Evolutionary conservation across 169 alveolate species (phyloP), one percentile per base, ranked within the genome.

Genomic region (Plasmodium gaboni): DNA sequence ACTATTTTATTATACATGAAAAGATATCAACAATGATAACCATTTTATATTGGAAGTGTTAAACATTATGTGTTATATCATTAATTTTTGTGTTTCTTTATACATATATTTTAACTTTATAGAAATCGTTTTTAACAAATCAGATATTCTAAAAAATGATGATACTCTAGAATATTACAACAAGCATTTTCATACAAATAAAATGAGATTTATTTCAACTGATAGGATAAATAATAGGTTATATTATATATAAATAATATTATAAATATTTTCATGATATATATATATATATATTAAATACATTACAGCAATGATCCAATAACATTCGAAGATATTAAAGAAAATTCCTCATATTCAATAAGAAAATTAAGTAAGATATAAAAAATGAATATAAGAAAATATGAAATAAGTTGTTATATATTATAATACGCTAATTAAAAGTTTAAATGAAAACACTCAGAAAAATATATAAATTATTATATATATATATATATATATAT

Each of bases 111-210:
- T 4, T 42, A 8, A 22, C 46, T 57, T 53, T 22, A n/a, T 22
- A 78, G 89, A 78, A 78, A 76, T 78, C 9, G 74, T 78, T 64
- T 78, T 78, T 78, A 78, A 78, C 64, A 65, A 64, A 2, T 67
- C 64, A 12, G 32, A 59, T 50, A 59, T 22, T 46, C 6, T 24
- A 48, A 78, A 44, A 26, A 51, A 57, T 65, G 42, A 19, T 1
- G 32, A 64, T 13, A 22, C 57, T 19, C 26, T 13, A 22, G 22
- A 12, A 22, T 48, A 61, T 59, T 48, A 44, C 42, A 50, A n/a
- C 51, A 70, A 78, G 19, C 57, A 67, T 22, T 6, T 50, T n/a
- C 28, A 74, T 15, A 53, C 10, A 42, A 28, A n/a, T 38, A 55
- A 28, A 42, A 60, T 38, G 50, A 64, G 19, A 12, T 53, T 76